Evolutionary conservation across 2,329 filamentous ascomycete genomes (phyloP).

Genomic region (Penicillium sp.): DNA sequence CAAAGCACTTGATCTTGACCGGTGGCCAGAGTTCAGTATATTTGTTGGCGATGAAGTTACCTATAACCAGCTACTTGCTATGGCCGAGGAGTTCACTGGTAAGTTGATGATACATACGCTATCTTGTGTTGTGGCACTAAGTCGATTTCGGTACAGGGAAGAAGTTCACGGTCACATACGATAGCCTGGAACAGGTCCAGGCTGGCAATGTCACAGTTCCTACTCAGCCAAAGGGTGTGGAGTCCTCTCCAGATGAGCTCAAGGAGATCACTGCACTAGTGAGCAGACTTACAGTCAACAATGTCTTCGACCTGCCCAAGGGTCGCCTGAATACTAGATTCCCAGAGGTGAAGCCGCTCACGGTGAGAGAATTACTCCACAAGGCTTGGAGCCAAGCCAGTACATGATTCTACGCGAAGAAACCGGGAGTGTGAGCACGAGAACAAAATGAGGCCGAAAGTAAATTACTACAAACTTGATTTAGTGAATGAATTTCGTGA

Average conservation of each 20-base stretch:
- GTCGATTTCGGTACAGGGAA: constrained; percentile 20
- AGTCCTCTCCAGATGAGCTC: constrained; percentile 25
- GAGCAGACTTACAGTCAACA: constrained; percentile 30
- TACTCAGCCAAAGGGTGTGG: constrained; percentile 19
- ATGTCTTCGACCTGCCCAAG: constrained; percentile 31
- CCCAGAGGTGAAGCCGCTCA: constrained; percentile 25
- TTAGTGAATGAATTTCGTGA: background rate
- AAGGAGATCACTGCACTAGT: constrained; percentile 30
- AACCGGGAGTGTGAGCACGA: background rate
- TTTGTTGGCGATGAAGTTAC: constrained; percentile 46
- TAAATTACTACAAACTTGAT: background rate
- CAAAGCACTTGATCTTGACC: constrained; percentile 42
- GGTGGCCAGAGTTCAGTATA: constrained; percentile 47
- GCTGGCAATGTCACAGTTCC: constrained; percentile 39
- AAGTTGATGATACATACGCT: constrained; percentile 16
- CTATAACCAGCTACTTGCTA: constrained; percentile 48
- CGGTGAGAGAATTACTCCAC: constrained; percentile 27
- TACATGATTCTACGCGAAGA: background rate
- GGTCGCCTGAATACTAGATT: constrained; percentile 25
- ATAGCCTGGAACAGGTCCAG: constrained; percentile 36
- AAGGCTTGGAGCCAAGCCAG: constrained; percentile 16
- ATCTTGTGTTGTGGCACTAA: background rate
- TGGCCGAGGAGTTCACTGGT: constrained; percentile 47
- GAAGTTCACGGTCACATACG: constrained; percentile 39
- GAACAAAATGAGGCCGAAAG: background rate